Conservation (phyloP, 257 asterid genomes). For the Penstemon barbatus region DNA sequence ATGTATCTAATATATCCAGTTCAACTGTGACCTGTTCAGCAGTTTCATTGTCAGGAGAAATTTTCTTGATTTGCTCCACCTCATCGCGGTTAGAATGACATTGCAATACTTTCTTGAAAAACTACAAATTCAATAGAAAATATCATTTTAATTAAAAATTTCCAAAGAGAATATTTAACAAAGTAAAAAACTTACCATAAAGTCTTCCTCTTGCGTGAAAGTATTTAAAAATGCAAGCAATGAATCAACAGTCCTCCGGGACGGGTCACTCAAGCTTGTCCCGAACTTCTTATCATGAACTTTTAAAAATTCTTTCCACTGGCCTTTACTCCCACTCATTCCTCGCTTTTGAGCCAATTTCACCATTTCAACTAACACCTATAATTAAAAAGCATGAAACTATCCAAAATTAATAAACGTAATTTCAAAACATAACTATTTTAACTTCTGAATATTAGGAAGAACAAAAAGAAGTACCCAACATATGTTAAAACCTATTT, state of each 20-base stretch:
- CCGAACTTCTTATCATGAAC: conserved; percentile 69
- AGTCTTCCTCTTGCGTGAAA: conserved; percentile 49
- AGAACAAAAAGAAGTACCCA: neutral
- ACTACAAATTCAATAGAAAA: conserved; percentile 43
- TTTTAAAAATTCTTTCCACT: conserved; percentile 74
- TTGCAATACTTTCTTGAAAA: conserved; percentile 57
- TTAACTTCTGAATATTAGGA: neutral
- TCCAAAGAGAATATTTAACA: neutral
- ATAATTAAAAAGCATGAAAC: neutral
- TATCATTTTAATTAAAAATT: neutral
- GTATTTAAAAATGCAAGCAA: conserved; percentile 69
- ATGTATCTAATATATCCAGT: neutral
- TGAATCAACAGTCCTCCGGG: conserved; percentile 61
- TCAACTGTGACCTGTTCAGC: conserved; percentile 65
- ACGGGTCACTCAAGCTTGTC: conserved; percentile 80
- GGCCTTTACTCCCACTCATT: conserved; percentile 49
- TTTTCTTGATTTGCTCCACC: conserved; percentile 49
- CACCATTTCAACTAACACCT: conserved; percentile 59
- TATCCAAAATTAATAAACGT: neutral
- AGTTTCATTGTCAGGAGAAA: conserved; percentile 59
- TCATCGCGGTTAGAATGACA: conserved; percentile 58
- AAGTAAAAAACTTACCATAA: conserved; percentile 49
- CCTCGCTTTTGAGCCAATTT: conserved; percentile 51
- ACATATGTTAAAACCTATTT: too few relatives aligned
- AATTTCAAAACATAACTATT: neutral